Evolutionary conservation across 345 rosid genomes (phyloP), one percentile per base, ranked within the genome.

Genomic region (Cardamine resedifolia): DNA sequence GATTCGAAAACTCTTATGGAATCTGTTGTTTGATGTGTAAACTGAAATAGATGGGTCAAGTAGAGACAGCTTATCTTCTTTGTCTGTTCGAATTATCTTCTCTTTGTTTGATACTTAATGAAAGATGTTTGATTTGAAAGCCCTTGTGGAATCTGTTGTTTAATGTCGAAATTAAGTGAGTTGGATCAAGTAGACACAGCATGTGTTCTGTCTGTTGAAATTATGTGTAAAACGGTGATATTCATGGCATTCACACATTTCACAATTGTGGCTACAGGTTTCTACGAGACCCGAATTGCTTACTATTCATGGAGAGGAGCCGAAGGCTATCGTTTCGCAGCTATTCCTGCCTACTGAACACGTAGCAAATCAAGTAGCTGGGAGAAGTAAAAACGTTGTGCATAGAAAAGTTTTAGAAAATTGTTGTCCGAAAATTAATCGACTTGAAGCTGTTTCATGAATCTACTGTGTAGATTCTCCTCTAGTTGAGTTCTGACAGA

Each of bases 251-350:
- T 73, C 51, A 73, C 51, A 23, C 50, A 28, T 26, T 30, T 68
- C 23, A 49, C 50, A 55, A 50, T 61, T 58, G 20, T 62, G 64
- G 50, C 10, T 81, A 75, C 85, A 93, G 97, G 98, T 2, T 90
- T 90, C 60, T 90, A 93, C 23, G 97, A 93, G 82, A 90, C 89
- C 9, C 85, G 96, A 38, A 81, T 90, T 27, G 98, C 98, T 38
- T 93, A 93, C 79, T 93, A 93, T 53, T 83, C 94, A 23, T 93
- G 96, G 96, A 87, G 92, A 81, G 98, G 97, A 18, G 89, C 82
- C 6, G 80, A 81, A 55, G 98, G 97, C 30, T 87, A 86, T 74
- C 92, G 87, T 52, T 93, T 88, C 58, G 77, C 92, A 39, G 80
- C 96, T 26, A 93, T 93, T 73, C 98, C 98, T 5, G 81, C 81